Evolutionary conservation across 2,329 filamentous ascomycete species (phyloP).

Genomic region (Akanthomyces muscarius): DNA sequence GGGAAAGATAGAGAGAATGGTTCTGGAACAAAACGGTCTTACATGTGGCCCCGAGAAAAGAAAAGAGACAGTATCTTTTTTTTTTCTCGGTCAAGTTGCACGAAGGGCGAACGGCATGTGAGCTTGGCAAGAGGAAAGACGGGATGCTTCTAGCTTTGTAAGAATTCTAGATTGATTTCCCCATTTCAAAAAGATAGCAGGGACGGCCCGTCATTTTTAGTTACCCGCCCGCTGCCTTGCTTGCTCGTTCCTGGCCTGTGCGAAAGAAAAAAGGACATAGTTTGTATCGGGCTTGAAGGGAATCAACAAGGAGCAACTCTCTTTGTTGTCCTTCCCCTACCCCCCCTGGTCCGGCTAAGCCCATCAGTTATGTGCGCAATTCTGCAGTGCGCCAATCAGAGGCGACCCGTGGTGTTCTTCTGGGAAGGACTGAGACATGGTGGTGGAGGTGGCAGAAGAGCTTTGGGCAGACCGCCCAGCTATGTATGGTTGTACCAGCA

Average conservation of each 20-base stretch:
- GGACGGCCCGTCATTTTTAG: no score
- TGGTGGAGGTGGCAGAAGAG: background rate
- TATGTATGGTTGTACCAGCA: background rate
- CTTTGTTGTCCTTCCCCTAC: background rate
- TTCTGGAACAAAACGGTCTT: background rate
- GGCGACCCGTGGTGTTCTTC: background rate
- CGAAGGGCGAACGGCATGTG: no score
- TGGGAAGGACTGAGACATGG: slow-evolving; percentile 5
- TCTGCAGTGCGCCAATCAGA: background rate
- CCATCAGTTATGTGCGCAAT: background rate
- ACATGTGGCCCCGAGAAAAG: background rate
- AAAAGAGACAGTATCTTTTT: background rate
- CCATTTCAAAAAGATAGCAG: no score
- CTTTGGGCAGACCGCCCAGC: background rate
- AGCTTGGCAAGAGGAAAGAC: no score
- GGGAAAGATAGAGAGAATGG: background rate
- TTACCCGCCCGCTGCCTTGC: background rate
- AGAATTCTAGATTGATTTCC: no score
- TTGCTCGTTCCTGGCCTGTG: no score
- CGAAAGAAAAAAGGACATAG: no score
- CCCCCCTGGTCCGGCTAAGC: background rate
- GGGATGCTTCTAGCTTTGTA: no score
- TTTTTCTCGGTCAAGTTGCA: background rate
- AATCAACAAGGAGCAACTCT: no score
- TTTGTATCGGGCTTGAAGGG: no score